These are phyloP conservation scores for Wallacemonas rigidus DNA, from an alignment of 208 protist genomes.

Conservation along the genomic window DNA sequence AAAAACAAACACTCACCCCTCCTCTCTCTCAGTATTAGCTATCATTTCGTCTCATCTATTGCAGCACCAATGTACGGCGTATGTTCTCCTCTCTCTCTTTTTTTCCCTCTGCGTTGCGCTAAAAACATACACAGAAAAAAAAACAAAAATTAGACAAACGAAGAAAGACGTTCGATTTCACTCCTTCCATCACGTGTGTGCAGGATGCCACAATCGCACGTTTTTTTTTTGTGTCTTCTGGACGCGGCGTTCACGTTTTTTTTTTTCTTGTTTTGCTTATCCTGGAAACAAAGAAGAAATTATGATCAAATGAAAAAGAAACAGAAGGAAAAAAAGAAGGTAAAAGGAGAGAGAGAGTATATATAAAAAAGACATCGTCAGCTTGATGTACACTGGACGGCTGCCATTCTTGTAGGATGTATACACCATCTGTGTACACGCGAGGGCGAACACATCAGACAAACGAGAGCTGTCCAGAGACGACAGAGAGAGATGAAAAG, in stretches of 20 bases:
- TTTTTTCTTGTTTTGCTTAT: too few relatives aligned
- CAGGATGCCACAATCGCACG: too few relatives aligned
- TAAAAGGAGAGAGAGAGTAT: constrained; percentile 4
- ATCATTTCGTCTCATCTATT: too few relatives aligned
- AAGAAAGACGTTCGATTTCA: neutral
- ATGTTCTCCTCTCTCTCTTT: neutral
- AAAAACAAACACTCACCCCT: neutral
- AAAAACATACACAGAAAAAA: constrained; percentile 16
- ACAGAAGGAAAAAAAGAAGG: constrained; percentile 11
- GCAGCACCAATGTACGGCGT: neutral
- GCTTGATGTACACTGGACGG: too few relatives aligned
- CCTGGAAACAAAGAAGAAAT: constrained; percentile 13
- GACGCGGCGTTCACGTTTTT: too few relatives aligned
- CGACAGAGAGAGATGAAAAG: neutral
- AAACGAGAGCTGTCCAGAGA: neutral
- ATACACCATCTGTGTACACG: too few relatives aligned
- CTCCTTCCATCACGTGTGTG: too few relatives aligned
- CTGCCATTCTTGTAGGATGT: too few relatives aligned
- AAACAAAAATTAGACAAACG: constrained; percentile 18
- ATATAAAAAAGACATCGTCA: too few relatives aligned
- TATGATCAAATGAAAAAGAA: constrained; percentile 16
- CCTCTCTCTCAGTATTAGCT: neutral
- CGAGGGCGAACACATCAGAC: too few relatives aligned
- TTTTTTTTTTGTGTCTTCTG: too few relatives aligned
- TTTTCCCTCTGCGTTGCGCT: neutral